Evolutionary conservation across 345 rosid species (phyloP), one percentile per base, ranked within the genome.

Genomic region (Eucalyptus cloeziana): DNA sequence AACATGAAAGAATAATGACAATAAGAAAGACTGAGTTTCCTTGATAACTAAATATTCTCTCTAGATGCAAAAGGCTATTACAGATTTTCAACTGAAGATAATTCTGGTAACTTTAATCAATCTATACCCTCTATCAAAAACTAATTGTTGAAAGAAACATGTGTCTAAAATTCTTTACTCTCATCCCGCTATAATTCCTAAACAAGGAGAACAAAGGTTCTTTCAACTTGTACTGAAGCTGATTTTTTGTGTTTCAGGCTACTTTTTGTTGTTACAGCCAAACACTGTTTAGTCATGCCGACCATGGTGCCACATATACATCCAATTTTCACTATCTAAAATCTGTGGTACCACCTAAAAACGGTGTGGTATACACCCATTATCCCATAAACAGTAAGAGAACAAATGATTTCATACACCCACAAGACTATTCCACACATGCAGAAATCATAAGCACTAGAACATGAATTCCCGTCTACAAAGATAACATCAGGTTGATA

Each of bases 401-500:
- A 40, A 40, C 40, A 40, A 31, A 85, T 85, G 54, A 85, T 85
- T 14, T 47, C n/a, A 85, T 31, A 14, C 54, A 27, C 56, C 19
- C 56, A 5, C 19, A 24, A 83, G 52, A 43, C n/a, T 43, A 83
- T 50, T n/a, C 88, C 16, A 27, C 16, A 60, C 21, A 56, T 7
- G 79, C 43, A 16, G 22, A 64, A 64, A 15, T 31, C 79, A 67
- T 17, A 31, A 67, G 40, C 40, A 37, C 40, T 37, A 37, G 40
- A 37, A 37, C 40, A 37, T 37, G 40, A 37, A 37, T 37, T 37
- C 40, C 40, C 40, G 40, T 37, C 40, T 37, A 37, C 40, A 37
- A 37, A 37, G 40, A 37, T 37, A 37, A 37, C 40, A 37, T 37
- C 40, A 37, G 99, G 98, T 7, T 96, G 96, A 89, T 94, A 91